Evolutionary conservation across 1,284 basidiomycete genomes (phyloP).

Genomic region (Blastosporella zonata): DNA sequence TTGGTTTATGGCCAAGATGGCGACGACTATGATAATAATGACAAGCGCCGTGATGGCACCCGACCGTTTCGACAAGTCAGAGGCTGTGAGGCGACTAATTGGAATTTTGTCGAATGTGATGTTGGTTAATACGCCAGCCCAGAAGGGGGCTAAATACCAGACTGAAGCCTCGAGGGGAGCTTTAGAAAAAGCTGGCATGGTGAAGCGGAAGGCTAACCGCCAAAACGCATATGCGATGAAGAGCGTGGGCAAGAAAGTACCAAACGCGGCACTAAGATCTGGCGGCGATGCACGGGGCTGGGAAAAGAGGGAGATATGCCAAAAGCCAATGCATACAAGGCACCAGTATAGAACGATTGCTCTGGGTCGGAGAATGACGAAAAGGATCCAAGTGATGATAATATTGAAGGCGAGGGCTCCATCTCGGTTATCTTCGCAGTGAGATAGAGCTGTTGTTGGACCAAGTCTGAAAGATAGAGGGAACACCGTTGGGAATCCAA

Average conservation of each 20-base stretch:
- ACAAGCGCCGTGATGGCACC: slow-evolving; percentile 74
- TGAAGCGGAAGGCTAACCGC: slow-evolving; percentile 73
- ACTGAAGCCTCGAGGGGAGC: slow-evolving; percentile 72
- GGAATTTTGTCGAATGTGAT: slow-evolving; percentile 69
- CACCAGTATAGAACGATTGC: slow-evolving; percentile 74
- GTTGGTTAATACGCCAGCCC: slow-evolving; percentile 74
- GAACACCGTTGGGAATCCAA: slow-evolving; percentile 75
- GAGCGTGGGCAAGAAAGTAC: slow-evolving; percentile 74
- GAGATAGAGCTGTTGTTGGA: slow-evolving; percentile 39
- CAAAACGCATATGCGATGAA: slow-evolving; percentile 83
- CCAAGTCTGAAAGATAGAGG: slow-evolving; percentile 51
- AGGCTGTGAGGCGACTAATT: slow-evolving; percentile 66
- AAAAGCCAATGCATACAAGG: slow-evolving; percentile 82
- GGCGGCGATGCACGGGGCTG: slow-evolving; percentile 73
- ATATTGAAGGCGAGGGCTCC: slow-evolving; percentile 71
- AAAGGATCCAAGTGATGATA: slow-evolving; percentile 61
- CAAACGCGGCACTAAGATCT: slow-evolving; percentile 65
- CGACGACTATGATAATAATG: slow-evolving; percentile 65
- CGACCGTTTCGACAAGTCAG: slow-evolving; percentile 66
- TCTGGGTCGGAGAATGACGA: slow-evolving; percentile 72
- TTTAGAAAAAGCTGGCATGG: slow-evolving; percentile 65
- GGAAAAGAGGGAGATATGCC: slow-evolving; percentile 82
- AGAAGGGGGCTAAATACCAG: slow-evolving; percentile 77
- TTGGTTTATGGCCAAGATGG: slow-evolving; percentile 69
- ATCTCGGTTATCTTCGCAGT: slow-evolving; percentile 72